Conservation (phyloP, 768 basidiomycete species). For the Mycena galopus region DNA sequence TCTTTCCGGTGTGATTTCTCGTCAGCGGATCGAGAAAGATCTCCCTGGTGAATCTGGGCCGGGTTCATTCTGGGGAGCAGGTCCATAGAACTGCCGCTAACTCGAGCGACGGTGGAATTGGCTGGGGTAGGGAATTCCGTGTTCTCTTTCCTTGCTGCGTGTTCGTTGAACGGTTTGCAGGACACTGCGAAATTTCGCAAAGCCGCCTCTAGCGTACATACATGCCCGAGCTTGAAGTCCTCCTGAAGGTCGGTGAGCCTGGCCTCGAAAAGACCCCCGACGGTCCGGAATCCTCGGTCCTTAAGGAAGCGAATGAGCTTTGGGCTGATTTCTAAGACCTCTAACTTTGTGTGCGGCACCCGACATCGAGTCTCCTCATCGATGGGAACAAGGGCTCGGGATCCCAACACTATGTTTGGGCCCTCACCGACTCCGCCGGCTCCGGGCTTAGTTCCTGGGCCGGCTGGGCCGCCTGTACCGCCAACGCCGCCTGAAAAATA, state of each 20-base stretch:
- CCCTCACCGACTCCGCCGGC: background rate
- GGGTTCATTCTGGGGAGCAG: too few species aligned
- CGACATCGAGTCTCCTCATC: background rate
- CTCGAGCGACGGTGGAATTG: too few species aligned
- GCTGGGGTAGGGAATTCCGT: too few species aligned
- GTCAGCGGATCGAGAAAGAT: too few species aligned
- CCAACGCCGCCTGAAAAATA: background rate
- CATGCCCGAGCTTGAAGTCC: background rate
- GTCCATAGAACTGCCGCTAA: too few species aligned
- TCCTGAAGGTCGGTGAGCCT: background rate
- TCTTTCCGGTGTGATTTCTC: too few species aligned
- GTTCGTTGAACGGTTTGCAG: too few species aligned
- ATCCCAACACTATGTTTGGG: background rate
- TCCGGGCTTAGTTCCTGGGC: background rate
- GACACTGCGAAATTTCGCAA: too few species aligned
- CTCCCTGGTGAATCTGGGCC: too few species aligned
- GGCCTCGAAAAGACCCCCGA: conserved; percentile 6
- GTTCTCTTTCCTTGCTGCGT: too few species aligned
- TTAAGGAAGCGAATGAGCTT: background rate
- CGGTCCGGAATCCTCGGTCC: background rate
- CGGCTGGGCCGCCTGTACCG: background rate
- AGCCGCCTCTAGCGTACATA: too few species aligned
- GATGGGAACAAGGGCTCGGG: background rate
- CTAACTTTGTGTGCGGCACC: background rate
- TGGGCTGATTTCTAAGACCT: background rate